Evolutionary conservation across 106 monocot species (phyloP), one percentile per base, ranked within the genome.

Genomic region (Acorus calamus): DNA sequence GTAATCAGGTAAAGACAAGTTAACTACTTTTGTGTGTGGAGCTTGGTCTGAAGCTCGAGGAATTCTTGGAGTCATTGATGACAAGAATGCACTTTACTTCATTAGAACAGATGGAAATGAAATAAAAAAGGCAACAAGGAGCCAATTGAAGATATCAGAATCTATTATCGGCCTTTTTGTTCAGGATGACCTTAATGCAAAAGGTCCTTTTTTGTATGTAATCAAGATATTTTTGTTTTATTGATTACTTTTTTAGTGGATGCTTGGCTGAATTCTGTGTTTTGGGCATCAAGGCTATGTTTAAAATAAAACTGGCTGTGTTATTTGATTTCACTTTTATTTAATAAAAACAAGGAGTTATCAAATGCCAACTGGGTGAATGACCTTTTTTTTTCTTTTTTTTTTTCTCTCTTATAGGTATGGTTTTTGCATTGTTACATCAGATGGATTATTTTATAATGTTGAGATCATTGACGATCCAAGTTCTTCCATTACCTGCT

Each of bases 11-110:
- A 73, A 71, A 70, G 89, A 87, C 59, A 74, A 52, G 49, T 44
- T 14, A 48, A 68, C 73, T 56, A 61, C 56, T 74, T 94, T 89
- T 64, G 69, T 68, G 44, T 57, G 52, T 80, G 94, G 94, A 57
- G 72, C 79, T 77, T 94, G 94, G 94, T 64, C 76, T 63, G 94
- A 89, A 77, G 62, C 79, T 80, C 70, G 73, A 45, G 89, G 84
- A 48, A 71, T 94, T 71, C 84, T 94, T 78, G 89, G 81, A 11
- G 66, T 87, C 49, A 66, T 84, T 70, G 84, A 87, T 80, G 68
- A 86, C 60, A 43, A 68, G 55, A 74, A 74, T 57, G 86, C 67
- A 14, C 55, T 94, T 65, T 79, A 84, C 65, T 69, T 94, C 47
- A 77, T 94, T 55, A 86, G 84, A 68, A 71, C 77, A 63, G 81